These are phyloP conservation scores for Aspergillus texensis DNA, from an alignment of 2,329 filamentous ascomycete genomes.

Conservation along the genomic window DNA sequence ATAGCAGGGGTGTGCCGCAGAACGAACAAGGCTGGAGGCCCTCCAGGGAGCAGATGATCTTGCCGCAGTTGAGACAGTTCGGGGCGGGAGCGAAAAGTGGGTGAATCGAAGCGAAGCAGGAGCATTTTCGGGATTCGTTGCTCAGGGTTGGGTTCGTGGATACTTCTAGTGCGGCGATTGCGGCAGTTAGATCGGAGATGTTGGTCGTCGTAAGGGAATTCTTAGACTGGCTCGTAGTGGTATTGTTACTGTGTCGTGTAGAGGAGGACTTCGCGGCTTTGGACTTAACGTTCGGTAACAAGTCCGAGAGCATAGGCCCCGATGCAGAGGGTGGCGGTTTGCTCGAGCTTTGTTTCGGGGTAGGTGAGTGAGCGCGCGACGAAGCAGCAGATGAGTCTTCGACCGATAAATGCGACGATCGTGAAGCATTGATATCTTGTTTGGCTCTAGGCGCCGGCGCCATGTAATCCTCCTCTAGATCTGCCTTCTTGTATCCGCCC, in stretches of 20 bases:
- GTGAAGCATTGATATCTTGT: conserved; percentile 15
- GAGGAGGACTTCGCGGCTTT: conserved; percentile 68
- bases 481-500: conserved; percentile 77
- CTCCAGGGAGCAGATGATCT: conserved; percentile 93
- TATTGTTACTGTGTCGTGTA: conserved; percentile 67
- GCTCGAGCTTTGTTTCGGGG: conserved; percentile 18
- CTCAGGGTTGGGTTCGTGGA: conserved; percentile 79
- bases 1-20: conserved; percentile 75
- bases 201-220: conserved; percentile 49
- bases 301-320: conserved; percentile 81
- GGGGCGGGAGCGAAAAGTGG: conserved; percentile 87
- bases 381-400: conserved; percentile 48
- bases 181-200: conserved; percentile 65
- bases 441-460: conserved; percentile 49
- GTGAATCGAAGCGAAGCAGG: conserved; percentile 85
- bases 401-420: background rate
- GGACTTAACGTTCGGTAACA: conserved; percentile 60
- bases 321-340: conserved; percentile 68
- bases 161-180: conserved; percentile 87
- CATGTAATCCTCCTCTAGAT: conserved; percentile 73
- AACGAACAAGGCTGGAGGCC: conserved; percentile 93
- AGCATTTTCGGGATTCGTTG: conserved; percentile 68
- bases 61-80: conserved; percentile 90
- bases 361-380: conserved; percentile 47
- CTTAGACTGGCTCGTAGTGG: conserved; percentile 72